Conservation (phyloP, 352 stramenopile genomes). For the Globisporangium cystogenes region DNA sequence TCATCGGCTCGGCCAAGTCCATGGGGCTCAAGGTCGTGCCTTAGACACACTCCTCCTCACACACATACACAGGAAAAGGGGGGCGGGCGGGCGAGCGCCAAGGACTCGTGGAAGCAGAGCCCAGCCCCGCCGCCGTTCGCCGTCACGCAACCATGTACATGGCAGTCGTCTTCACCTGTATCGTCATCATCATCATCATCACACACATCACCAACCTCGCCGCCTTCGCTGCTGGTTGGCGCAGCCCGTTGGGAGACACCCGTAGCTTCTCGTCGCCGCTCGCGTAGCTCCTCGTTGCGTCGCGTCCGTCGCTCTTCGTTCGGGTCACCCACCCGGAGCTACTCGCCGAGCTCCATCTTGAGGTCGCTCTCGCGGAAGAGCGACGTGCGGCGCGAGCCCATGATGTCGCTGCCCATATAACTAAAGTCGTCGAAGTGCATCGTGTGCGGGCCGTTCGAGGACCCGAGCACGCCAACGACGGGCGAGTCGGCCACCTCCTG, state of each 20-base stretch:
- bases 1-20: conserved; percentile 91
- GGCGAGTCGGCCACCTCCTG: conserved; percentile 81
- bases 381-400: conserved; percentile 74
- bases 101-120: too few relatives aligned
- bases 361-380: conserved; percentile 82
- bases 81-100: too few relatives aligned
- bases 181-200: too few relatives aligned
- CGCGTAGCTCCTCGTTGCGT: neutral
- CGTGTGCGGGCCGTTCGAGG: conserved; percentile 43
- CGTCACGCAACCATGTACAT: too few relatives aligned
- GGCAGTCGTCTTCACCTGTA: too few relatives aligned
- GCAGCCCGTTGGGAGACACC: too few relatives aligned
- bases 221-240: too few relatives aligned
- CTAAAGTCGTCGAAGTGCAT: conserved; percentile 88
- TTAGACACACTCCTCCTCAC: conserved; percentile 17
- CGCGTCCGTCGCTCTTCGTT: neutral
- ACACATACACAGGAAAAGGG: too few relatives aligned
- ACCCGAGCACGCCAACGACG: conserved; percentile 50
- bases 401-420: conserved; percentile 86
- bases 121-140: too few relatives aligned
- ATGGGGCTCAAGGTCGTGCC: conserved; percentile 88
- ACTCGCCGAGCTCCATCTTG: conserved; percentile 80
- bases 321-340: too few relatives aligned
- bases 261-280: too few relatives aligned
- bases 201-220: too few relatives aligned